Evolutionary conservation across 495 filamentous ascomycete genomes (phyloP), one percentile per base, ranked within the genome.

Genomic region (Achaetomiella virescens): DNA sequence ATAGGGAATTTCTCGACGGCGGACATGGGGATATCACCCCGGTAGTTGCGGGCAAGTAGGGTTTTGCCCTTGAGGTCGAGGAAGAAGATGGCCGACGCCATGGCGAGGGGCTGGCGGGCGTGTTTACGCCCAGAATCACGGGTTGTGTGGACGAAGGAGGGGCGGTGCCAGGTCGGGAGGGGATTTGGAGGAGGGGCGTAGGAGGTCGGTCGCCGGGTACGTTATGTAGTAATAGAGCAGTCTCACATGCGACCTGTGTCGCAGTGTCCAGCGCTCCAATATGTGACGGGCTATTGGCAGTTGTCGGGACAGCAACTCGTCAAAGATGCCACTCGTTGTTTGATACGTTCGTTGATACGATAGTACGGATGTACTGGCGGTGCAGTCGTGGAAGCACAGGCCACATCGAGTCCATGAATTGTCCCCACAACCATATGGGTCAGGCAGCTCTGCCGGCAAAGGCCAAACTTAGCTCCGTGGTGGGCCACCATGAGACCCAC

Each of bases 1-100:
- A 95, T 81, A 55, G 95, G 95, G 72, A 99, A 99, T 71, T 93
- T 93, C 75, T 99, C 95, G 68, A 97, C 95, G 42, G 95, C 95
- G 52, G 90, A 95, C 95, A 99, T 97, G 70, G 95, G 95, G 65
- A 99, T 95, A 68, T 99, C 95, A 65, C 95, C 95, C 71, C 95
- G 84, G 74, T 99, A 99, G 76, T 97, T 99, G 67, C 95, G 88
- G 69, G 95, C 95, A 64, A 99, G 82, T 63, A 97, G 91, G 77
- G 95, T 97, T 90, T 99, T 99, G 86, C 95, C 95, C 88, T 99
- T 99, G 52, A 99, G 81, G 73, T 99, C 95, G 64, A 99, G 86
- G 71, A 99, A 99, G 81, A 99, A 99, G 69, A 99, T 69, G 41
- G 95, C 95, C 51, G 95, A 99, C 60, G 93, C 93, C 95, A 97